These are phyloP conservation scores for Neotropicomus parvogracilis DNA, from an alignment of 1,284 basidiomycete genomes.

Conservation along the genomic window DNA sequence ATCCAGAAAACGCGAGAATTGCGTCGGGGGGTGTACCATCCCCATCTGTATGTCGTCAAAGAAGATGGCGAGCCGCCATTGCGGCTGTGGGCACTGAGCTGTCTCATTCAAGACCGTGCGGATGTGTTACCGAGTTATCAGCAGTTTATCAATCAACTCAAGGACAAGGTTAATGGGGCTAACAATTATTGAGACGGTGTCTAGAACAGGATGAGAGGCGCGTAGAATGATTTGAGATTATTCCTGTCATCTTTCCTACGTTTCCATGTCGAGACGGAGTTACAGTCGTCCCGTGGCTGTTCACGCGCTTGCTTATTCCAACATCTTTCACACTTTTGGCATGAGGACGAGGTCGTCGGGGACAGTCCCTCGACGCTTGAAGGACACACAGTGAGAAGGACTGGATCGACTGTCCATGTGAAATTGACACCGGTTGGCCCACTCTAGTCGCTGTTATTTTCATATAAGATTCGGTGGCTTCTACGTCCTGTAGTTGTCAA, in stretches of 20 bases:
- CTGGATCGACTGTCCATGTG: no score
- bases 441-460: no score
- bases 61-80: slow-evolving; percentile 96
- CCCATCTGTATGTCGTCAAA: slow-evolving; percentile 97
- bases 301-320: no score
- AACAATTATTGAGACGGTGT: slow-evolving; percentile 29
- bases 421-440: no score
- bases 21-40: slow-evolving; percentile 87
- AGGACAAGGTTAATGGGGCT: slow-evolving; percentile 59
- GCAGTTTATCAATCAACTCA: slow-evolving; percentile 80
- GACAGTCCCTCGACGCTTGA: no score
- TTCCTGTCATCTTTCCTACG: not conserved
- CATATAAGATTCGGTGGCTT: no score
- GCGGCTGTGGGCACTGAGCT: slow-evolving; percentile 91
- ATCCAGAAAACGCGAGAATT: slow-evolving; percentile 90
- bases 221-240: not conserved
- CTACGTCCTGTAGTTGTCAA: no score
- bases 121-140: slow-evolving; percentile 95
- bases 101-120: slow-evolving; percentile 93
- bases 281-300: no score
- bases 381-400: no score
- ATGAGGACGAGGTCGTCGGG: no score
- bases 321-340: no score
- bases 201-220: not conserved
- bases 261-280: not conserved